Base-by-base conservation (phyloP, 2,329 filamentous ascomycete species). In the Arachnomyces sp. region DNA sequence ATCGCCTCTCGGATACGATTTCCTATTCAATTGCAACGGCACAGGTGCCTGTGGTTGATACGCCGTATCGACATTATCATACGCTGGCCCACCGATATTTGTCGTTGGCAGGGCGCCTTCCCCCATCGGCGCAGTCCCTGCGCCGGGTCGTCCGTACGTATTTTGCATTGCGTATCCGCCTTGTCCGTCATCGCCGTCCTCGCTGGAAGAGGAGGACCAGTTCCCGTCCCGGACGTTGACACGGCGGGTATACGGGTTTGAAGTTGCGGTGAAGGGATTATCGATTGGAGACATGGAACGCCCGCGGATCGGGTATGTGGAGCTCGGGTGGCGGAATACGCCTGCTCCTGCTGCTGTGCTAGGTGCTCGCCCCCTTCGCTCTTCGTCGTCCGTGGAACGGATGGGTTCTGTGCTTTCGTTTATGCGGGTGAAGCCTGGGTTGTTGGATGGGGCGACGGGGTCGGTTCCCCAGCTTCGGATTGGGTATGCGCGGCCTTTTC, bases 401-500 rank as follows among this genome's bases (percentile, higher is more conserved):
- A 64, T 53, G 13, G 58, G 52, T 12, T 52, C 37, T 4, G 43
- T 51, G 38, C 51, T 57, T 17, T 53, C 49, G 7, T 35, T 43
- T 3, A 40, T 28, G 5, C 20, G 20, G 9, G 20, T 25, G 9
- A 25, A 25, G 20, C 20, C 20, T 25, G 20, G 20, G 20, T 25
- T 25, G 9, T 25, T 9, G 9, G 20, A 25, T 20, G 59, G 60
- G 3, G 54, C 51, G 3, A 54, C 51, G 3, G 69, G 67, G 30
- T 66, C 65, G 9, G 58, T 65, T n/a, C 71, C 74, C 74, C 74
- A 78, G 17, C 64, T 66, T 15, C 74, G 67, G 48, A 77, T 77
- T 1, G 74, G 72, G 50, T 76, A 73, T 16, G 75, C 75, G 7
- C 74, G 69, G 7, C 75, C 75, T 52, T 78, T 78, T 45, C 66